Conservation (phyloP, 495 filamentous ascomycete genomes). For the Thozetella sp. region DNA sequence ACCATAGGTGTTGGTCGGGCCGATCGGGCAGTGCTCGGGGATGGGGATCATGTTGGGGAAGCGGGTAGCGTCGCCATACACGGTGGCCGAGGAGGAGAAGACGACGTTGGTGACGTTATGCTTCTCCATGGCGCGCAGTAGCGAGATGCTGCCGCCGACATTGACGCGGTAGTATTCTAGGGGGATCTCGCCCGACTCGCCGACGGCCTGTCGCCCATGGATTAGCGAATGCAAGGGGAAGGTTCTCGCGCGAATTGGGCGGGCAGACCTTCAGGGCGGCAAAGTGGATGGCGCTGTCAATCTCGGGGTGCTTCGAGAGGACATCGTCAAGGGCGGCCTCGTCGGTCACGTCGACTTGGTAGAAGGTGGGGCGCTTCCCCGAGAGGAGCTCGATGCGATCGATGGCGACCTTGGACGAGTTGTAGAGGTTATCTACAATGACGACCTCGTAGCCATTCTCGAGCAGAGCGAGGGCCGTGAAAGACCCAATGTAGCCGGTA, state of each 20-base stretch:
- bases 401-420: slow-evolving; percentile 85
- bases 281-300: slow-evolving; percentile 98
- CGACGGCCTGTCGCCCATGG: slow-evolving; percentile 70
- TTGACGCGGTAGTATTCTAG: slow-evolving; percentile 98
- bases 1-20: slow-evolving; percentile 96
- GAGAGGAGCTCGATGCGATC: slow-evolving; percentile 92
- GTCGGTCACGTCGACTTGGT: slow-evolving; percentile 86
- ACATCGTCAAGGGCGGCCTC: slow-evolving; percentile 81
- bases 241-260: background rate
- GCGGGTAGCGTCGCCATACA: slow-evolving; percentile 97
- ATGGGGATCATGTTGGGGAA: slow-evolving; percentile 99
- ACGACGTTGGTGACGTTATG: slow-evolving; percentile 95
- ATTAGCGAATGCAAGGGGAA: slow-evolving; percentile 1
- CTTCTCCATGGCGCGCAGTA: slow-evolving; percentile 83
- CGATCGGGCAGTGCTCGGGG: slow-evolving; percentile 93
- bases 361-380: slow-evolving; percentile 86
- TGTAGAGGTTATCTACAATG: slow-evolving; percentile 93
- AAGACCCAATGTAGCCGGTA: slow-evolving; percentile 98
- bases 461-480: slow-evolving; percentile 90
- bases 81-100: slow-evolving; percentile 94
- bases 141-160: slow-evolving; percentile 87
- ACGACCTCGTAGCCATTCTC: slow-evolving; percentile 95
- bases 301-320: slow-evolving; percentile 85
- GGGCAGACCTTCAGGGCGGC: slow-evolving; percentile 86
- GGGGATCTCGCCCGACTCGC: slow-evolving; percentile 92